These are phyloP conservation scores for Wickerhamomyces bisporus DNA, from an alignment of 805 yeast species.

Conservation along the genomic window DNA sequence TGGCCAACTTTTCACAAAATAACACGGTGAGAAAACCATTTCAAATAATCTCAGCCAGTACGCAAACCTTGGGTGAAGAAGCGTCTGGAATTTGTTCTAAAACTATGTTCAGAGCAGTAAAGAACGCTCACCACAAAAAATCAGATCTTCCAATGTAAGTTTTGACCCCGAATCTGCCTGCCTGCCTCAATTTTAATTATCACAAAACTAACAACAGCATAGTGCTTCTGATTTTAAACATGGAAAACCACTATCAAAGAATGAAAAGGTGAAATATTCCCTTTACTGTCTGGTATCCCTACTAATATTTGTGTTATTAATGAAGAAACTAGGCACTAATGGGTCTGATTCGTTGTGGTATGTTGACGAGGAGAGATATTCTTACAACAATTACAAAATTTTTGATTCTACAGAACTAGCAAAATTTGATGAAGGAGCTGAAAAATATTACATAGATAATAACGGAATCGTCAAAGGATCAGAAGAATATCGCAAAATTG, in stretches of 20 bases:
- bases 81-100: not conserved
- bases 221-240: no score
- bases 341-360: conserved; percentile 1
- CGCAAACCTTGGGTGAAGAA: not conserved
- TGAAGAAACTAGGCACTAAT: not conserved
- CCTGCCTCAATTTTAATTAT: no score
- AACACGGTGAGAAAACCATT: not conserved
- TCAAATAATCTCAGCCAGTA: not conserved
- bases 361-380: conserved; percentile 10
- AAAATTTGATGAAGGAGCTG: conserved; percentile 35
- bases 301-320: not conserved
- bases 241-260: no score
- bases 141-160: conserved; percentile 45
- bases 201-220: no score
- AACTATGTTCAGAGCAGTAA: conserved; percentile 11
- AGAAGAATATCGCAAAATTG: conserved; percentile 16
- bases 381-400: conserved; percentile 24
- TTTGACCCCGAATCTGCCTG: not conserved
- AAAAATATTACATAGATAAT: conserved; percentile 30
- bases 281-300: not conserved
- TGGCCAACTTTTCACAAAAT: no score
- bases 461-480: conserved; percentile 28
- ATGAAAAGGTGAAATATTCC: no score
- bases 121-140: conserved; percentile 35
- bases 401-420: conserved; percentile 27